phyloP scores from a whole-genome alignment of 2,329 filamentous ascomycete genomes.

The Beauveria asiatica region DNA sequence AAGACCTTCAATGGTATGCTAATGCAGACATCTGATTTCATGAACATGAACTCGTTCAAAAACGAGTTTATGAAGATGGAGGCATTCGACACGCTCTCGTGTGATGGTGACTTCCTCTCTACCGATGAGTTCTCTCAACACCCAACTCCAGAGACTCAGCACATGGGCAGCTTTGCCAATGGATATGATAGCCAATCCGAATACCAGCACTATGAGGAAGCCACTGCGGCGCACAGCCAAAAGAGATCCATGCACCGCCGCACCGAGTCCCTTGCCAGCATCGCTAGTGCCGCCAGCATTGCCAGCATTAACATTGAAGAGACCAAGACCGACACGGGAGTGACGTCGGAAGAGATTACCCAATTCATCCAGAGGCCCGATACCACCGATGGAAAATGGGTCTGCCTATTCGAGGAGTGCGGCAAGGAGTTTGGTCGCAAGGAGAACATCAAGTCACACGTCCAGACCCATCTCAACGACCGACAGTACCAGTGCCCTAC shows the following conservation, averaged over 20 bases:
- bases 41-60: conserved; percentile 42
- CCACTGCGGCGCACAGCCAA: conserved; percentile 14
- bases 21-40: conserved; percentile 48
- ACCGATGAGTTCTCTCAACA: conserved; percentile 38
- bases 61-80: conserved; percentile 36
- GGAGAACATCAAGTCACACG: conserved; percentile 97
- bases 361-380: conserved; percentile 67
- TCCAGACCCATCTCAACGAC: conserved; percentile 95
- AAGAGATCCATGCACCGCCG: conserved; percentile 38
- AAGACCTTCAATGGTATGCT: conserved; percentile 38
- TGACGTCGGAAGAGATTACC: conserved; percentile 77
- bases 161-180: conserved; percentile 33
- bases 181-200: conserved; percentile 37
- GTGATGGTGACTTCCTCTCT: conserved; percentile 31
- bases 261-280: conserved; percentile 51
- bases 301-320: conserved; percentile 57
- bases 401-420: conserved; percentile 69
- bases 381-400: conserved; percentile 66
- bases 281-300: conserved; percentile 50
- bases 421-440: conserved; percentile 90
- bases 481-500: conserved; percentile 89
- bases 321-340: conserved; percentile 67
- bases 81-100: conserved; percentile 24
- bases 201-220: conserved; percentile 16
- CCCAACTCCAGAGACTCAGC: conserved; percentile 43